phyloP scores from a whole-genome alignment of 768 basidiomycete genomes.

The Tricholomella constricta region DNA sequence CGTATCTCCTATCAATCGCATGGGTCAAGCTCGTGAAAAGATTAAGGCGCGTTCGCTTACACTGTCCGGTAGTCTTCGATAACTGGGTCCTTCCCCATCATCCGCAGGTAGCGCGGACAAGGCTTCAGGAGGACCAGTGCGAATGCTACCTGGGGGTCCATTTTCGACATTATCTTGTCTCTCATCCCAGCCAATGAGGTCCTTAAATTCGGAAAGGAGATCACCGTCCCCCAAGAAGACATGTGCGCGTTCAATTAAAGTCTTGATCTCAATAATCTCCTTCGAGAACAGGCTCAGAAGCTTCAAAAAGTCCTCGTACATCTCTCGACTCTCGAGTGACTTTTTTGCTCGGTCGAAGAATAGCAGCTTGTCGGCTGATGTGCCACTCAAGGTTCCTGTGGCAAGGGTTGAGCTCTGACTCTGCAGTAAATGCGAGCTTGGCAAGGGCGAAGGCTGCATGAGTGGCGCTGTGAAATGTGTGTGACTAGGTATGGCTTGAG shows the following conservation, averaged over 20 bases:
- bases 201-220: slow-evolving; percentile 82
- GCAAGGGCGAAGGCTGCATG: slow-evolving; percentile 19
- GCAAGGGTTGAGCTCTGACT: slow-evolving; percentile 27
- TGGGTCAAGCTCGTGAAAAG: slow-evolving; percentile 7
- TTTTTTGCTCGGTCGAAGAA: slow-evolving; percentile 96
- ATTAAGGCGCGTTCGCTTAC: slow-evolving; percentile 51
- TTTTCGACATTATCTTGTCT: slow-evolving; percentile 58
- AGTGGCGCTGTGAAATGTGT: slow-evolving; percentile 23
- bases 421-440: slow-evolving; percentile 22
- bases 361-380: slow-evolving; percentile 72
- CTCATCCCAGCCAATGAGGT: slow-evolving; percentile 80
- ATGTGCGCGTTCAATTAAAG: slow-evolving; percentile 78
- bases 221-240: slow-evolving; percentile 83
- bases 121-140: slow-evolving; percentile 75
- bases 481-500: slow-evolving; percentile 36
- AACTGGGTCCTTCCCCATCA: slow-evolving; percentile 91
- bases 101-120: slow-evolving; percentile 78
- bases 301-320: slow-evolving; percentile 94
- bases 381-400: slow-evolving; percentile 32
- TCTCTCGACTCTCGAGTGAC: slow-evolving; percentile 69
- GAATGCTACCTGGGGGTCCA: slow-evolving; percentile 77
- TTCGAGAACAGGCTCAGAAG: slow-evolving; percentile 87
- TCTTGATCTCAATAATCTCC: slow-evolving; percentile 86
- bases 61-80: slow-evolving; percentile 83
- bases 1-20: slow-evolving; percentile 69